Conservation (phyloP, 163 green algal genomes). For the Scenedesmus sp. region DNA sequence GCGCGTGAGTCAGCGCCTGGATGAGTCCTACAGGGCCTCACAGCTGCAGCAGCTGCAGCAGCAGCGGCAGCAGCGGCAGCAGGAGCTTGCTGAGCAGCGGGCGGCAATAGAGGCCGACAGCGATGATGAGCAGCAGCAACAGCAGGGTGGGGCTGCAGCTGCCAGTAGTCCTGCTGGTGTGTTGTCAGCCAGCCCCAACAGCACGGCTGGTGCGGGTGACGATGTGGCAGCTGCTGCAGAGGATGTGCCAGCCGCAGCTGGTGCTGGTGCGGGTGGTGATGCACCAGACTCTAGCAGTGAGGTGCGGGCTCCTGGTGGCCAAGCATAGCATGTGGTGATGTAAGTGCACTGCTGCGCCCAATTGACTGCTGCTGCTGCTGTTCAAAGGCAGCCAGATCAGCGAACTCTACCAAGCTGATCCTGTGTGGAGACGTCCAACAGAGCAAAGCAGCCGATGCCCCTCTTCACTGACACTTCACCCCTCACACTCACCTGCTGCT, state of each 20-base stretch:
- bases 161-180: conserved; percentile 22
- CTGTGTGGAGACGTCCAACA: too few species aligned
- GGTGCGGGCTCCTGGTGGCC: not conserved
- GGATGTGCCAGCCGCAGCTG: not conserved
- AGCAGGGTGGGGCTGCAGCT: conserved; percentile 5
- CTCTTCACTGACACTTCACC: too few species aligned
- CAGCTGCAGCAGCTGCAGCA: conserved; percentile 31
- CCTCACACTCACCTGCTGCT: not conserved
- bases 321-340: not conserved
- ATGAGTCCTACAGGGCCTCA: not conserved
- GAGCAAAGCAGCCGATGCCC: too few species aligned
- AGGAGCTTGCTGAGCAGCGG: not conserved
- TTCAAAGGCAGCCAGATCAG: too few species aligned
- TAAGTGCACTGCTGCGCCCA: not conserved
- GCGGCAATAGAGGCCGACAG: not conserved
- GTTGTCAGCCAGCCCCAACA: not conserved
- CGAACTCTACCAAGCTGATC: too few species aligned
- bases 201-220: not conserved
- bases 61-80: conserved; percentile 49
- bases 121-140: not conserved
- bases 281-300: not conserved
- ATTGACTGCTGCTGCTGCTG: not conserved
- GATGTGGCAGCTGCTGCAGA: not conserved
- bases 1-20: conserved; percentile 1
- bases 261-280: not conserved